These are phyloP conservation scores for Aspergillus saccharolyticus DNA, from an alignment of 495 filamentous ascomycete species.

Conservation along the genomic window DNA sequence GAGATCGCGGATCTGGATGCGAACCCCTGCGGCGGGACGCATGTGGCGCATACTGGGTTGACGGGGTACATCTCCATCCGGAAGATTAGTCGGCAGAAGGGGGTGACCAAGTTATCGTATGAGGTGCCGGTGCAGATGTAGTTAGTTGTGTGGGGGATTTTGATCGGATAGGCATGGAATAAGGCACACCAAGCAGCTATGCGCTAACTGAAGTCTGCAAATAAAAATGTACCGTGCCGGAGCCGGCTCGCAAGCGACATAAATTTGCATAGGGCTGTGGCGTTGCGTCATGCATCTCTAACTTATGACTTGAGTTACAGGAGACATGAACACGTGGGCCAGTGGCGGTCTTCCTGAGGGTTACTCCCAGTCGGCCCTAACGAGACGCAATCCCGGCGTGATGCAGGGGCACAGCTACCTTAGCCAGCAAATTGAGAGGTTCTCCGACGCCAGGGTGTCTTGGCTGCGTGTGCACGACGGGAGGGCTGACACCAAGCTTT, in stretches of 20 bases:
- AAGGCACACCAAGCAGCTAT: too few species aligned
- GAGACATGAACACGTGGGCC: background rate
- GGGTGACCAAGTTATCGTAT: constrained; percentile 52
- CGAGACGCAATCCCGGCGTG: background rate
- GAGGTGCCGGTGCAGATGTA: constrained; percentile 25
- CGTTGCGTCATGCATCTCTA: background rate
- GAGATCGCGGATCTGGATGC: constrained; percentile 54
- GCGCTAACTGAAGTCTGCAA: too few species aligned
- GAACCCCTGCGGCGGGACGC: constrained; percentile 62
- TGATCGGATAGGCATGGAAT: background rate
- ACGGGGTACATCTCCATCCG: constrained; percentile 53
- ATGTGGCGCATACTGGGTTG: constrained; percentile 48
- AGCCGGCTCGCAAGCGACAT: too few species aligned
- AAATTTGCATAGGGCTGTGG: background rate
- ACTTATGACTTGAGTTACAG: background rate
- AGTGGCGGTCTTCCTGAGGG: background rate
- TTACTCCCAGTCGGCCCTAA: background rate
- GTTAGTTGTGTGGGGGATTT: background rate
- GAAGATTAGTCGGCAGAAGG: constrained; percentile 58
- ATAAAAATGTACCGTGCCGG: too few species aligned
- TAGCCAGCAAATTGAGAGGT: too few species aligned
- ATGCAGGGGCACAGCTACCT: too few species aligned
- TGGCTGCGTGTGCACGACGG: background rate
- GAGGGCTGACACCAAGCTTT: background rate
- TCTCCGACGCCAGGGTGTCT: background rate